These are phyloP conservation scores for Cichorium intybus DNA, from an alignment of 140 eudicot genomes.

Conservation along the genomic window DNA sequence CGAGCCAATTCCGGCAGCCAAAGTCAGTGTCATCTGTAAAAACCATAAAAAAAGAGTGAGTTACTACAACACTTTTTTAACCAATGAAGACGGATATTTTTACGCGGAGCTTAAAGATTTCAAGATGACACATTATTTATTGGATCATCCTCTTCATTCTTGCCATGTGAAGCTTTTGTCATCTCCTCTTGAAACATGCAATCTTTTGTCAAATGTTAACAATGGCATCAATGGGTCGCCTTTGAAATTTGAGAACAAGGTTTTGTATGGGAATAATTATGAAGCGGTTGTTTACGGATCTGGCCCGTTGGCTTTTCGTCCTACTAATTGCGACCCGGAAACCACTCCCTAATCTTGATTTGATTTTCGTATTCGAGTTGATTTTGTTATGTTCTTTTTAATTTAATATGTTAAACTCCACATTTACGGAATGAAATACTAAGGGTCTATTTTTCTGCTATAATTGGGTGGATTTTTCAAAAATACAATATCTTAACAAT, in stretches of 20 bases:
- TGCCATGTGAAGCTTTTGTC: constrained; percentile 81
- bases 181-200: constrained; percentile 68
- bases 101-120: constrained; percentile 71
- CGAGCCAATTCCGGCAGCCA: constrained; percentile 66
- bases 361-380: constrained; percentile 22
- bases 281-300: constrained; percentile 76
- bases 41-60: constrained; percentile 70
- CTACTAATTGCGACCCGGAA: constrained; percentile 51
- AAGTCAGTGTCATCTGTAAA: constrained; percentile 80
- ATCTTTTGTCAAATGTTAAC: constrained; percentile 64
- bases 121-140: constrained; percentile 52
- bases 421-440: too few relatives aligned
- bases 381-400: too few relatives aligned
- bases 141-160: constrained; percentile 92
- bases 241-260: constrained; percentile 69
- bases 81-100: constrained; percentile 66
- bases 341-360: constrained; percentile 21
- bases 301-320: constrained; percentile 85
- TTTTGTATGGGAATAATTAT: constrained; percentile 39
- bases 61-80: constrained; percentile 62
- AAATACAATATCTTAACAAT: too few relatives aligned
- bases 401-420: too few relatives aligned
- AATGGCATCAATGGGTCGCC: constrained; percentile 85
- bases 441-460: too few relatives aligned
- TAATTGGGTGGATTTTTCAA: too few relatives aligned